These are phyloP conservation scores for Candida khao-thaluensis DNA, from an alignment of 805 yeast genomes.

Conservation along the genomic window DNA sequence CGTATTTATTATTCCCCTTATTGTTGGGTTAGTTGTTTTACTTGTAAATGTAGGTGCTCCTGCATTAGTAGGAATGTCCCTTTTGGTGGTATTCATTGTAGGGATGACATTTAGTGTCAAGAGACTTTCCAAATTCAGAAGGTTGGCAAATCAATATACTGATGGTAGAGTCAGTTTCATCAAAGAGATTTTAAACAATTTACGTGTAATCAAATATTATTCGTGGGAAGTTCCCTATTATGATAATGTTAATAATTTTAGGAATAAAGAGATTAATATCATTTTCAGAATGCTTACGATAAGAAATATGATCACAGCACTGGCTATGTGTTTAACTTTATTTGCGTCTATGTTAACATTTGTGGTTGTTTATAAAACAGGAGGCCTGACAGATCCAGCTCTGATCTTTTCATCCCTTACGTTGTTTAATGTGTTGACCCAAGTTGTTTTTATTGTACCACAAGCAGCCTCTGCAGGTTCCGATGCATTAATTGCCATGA, in stretches of 20 bases:
- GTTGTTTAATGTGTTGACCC: constrained; percentile 59
- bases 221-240: constrained; percentile 88
- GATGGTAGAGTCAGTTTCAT: constrained; percentile 74
- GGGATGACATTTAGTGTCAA: constrained; percentile 46
- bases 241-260: constrained; percentile 50
- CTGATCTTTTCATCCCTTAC: constrained; percentile 68
- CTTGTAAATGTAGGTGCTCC: constrained; percentile 68
- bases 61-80: constrained; percentile 66
- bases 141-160: constrained; percentile 57
- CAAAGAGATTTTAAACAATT: constrained; percentile 73
- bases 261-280: constrained; percentile 59
- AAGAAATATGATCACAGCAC: constrained; percentile 60
- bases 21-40: constrained; percentile 62
- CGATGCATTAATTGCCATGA: constrained; percentile 63
- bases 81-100: constrained; percentile 49
- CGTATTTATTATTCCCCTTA: constrained; percentile 62
- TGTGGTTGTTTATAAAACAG: constrained; percentile 34
- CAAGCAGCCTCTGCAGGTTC: constrained; percentile 64
- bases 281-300: constrained; percentile 63
- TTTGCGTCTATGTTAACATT: constrained; percentile 64
- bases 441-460: constrained; percentile 67
- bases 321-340: constrained; percentile 65
- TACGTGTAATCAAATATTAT: constrained; percentile 81
- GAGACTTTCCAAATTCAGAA: constrained; percentile 55
- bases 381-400: constrained; percentile 47